Conservation (phyloP, 2,329 filamentous ascomycete species). For the Leptographium procerum region DNA sequence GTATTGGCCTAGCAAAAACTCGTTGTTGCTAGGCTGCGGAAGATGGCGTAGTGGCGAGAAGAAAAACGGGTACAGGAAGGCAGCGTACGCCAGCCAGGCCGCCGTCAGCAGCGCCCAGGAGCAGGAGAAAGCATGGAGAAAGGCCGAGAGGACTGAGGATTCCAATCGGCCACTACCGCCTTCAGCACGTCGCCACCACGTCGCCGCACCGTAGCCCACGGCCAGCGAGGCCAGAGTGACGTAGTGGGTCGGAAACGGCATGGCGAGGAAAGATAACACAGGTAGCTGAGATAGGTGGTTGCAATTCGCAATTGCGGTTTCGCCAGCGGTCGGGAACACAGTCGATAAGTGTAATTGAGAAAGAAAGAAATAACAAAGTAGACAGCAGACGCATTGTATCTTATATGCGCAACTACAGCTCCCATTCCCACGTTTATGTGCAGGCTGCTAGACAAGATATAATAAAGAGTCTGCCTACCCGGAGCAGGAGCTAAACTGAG, state of each 20-base stretch:
- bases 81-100: slow-evolving; percentile 26
- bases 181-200: slow-evolving; percentile 1
- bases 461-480: too few relatives aligned
- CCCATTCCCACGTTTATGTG: too few relatives aligned
- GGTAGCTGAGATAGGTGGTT: background rate
- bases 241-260: background rate
- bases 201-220: slow-evolving; percentile 4
- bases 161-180: background rate
- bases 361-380: too few relatives aligned
- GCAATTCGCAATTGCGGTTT: too few relatives aligned
- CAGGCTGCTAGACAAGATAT: too few relatives aligned
- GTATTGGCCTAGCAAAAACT: slow-evolving; percentile 39
- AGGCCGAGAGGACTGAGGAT: background rate
- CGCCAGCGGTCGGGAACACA: too few relatives aligned
- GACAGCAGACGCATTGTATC: too few relatives aligned
- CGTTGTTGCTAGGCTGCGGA: slow-evolving; percentile 30
- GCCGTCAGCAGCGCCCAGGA: slow-evolving; percentile 25
- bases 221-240: background rate
- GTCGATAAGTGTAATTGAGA: too few relatives aligned
- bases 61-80: slow-evolving; percentile 36
- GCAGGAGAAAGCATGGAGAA: slow-evolving; percentile 24
- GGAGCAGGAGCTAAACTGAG: too few relatives aligned
- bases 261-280: background rate
- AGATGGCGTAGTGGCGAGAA: slow-evolving; percentile 38
- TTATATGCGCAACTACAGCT: too few relatives aligned